Base-by-base conservation (phyloP, 2,329 filamentous ascomycete genomes). In the Claviceps sp. region DNA sequence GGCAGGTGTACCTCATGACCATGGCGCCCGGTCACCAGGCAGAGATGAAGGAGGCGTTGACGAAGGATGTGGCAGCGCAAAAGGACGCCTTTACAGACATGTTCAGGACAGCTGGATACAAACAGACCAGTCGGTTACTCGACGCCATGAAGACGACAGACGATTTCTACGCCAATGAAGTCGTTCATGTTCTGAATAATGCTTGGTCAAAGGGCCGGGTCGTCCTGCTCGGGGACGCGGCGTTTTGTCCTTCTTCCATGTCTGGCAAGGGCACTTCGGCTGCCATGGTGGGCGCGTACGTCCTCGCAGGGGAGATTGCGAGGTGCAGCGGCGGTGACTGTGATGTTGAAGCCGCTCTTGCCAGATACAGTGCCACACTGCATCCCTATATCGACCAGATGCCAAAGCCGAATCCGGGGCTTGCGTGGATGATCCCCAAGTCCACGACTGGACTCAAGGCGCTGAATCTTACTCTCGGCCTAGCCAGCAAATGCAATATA, bases 161-260 rank as follows among this genome's bases (percentile, higher is more conserved):
- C 8, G 69, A 76, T 57, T 76, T 76, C 52, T 76, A 77, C 58
- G 66, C 67, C 47, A 63, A 72, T 50, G 60, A 66, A 2, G 58
- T 75, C 41, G 68, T 65, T 0, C 65, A 72, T 20, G 69, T 81
- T 16, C 69, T 68, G 34, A 54, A 73, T 54, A 58, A 67, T 2
- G 54, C 51, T 16, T 62, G 62, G 58, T 71, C 63, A 1, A 62
- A 61, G 0, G 68, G 70, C 0, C 70, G 72, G 1, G 68, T 76
- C n/a, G 67, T 66, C 0, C 64, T 76, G 3, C 54, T 78, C 1
- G 76, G 75, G 0, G 76, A 80, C 54, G 72, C 76, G 2, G 74
- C 62, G 0, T 71, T 67, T 43, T 55, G 72, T 68, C 1, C 69
- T 64, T 7, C 67, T 65, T 4, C 55, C 67, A 40, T 56, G 3